phyloP scores from a whole-genome alignment of 148 eudicot species.

The Cornus controversa region DNA sequence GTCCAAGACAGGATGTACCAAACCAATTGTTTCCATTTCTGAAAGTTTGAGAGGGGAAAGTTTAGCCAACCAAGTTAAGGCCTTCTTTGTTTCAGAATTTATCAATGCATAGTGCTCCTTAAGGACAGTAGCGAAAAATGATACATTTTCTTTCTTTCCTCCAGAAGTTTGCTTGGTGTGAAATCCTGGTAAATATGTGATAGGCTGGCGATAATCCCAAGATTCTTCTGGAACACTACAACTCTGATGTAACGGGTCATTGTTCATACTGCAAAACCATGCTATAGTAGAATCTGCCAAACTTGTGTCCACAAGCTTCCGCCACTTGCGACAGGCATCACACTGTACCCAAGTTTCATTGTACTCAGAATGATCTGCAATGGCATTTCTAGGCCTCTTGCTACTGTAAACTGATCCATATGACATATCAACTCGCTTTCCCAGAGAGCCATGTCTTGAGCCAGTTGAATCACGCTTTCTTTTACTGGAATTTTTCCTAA shows the following conservation, averaged over 20 bases:
- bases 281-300: slow-evolving; percentile 43
- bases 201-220: slow-evolving; percentile 47
- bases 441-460: slow-evolving; percentile 13
- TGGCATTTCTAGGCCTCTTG: slow-evolving; percentile 40
- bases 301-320: slow-evolving; percentile 52
- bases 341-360: slow-evolving; percentile 89
- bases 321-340: slow-evolving; percentile 92
- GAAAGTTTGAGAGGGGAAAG: slow-evolving; percentile 64
- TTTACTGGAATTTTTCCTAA: slow-evolving; percentile 28
- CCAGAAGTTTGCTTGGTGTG: slow-evolving; percentile 63
- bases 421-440: slow-evolving; percentile 23
- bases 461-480: slow-evolving; percentile 40
- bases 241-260: slow-evolving; percentile 56
- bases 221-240: slow-evolving; percentile 79
- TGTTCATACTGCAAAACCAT: slow-evolving; percentile 97
- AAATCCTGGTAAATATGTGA: slow-evolving; percentile 78
- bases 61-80: slow-evolving; percentile 82
- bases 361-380: slow-evolving; percentile 24
- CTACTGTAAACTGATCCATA: slow-evolving; percentile 16
- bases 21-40: slow-evolving; percentile 75
- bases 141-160: slow-evolving; percentile 69
- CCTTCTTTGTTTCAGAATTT: slow-evolving; percentile 65
- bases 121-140: slow-evolving; percentile 72
- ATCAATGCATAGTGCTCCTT: slow-evolving; percentile 64
- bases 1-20: slow-evolving; percentile 59